These are phyloP conservation scores for Mariannaea elegans DNA, from an alignment of 2,329 filamentous ascomycete species.

Conservation along the genomic window DNA sequence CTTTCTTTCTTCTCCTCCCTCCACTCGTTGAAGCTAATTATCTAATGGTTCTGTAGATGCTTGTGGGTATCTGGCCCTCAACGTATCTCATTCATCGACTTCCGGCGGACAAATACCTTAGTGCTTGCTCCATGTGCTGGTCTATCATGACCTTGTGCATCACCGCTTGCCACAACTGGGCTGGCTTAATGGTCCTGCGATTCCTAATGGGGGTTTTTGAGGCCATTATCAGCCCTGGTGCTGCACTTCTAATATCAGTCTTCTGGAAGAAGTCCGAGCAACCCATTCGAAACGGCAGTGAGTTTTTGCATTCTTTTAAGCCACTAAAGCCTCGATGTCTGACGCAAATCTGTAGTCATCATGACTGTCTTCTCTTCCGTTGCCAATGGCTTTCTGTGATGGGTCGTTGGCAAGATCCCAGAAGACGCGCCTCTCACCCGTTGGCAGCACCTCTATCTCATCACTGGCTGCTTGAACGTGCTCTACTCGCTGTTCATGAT, in stretches of 20 bases:
- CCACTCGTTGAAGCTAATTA: too few species aligned
- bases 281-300: conserved; percentile 12
- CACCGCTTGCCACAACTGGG: conserved; percentile 17
- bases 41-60: too few species aligned
- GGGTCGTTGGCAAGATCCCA: conserved; percentile 14
- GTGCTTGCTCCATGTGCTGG: conserved; percentile 16
- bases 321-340: too few species aligned
- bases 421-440: conserved; percentile 3
- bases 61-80: conserved; percentile 17
- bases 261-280: conserved; percentile 17
- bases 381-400: conserved; percentile 15
- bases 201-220: conserved; percentile 15
- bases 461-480: too few species aligned
- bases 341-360: too few species aligned
- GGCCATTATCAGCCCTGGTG: conserved; percentile 16
- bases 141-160: conserved; percentile 6
- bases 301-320: too few species aligned
- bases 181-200: not conserved
- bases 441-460: conserved; percentile 18
- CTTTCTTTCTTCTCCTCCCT: too few species aligned
- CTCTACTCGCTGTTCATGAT: too few species aligned
- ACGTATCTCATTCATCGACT: conserved; percentile 19
- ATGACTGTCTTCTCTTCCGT: conserved; percentile 13
- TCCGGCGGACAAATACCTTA: conserved; percentile 18
- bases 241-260: conserved; percentile 6